Base-by-base conservation (phyloP, 2,329 filamentous ascomycete species). In the Clarireedia hainanense region DNA sequence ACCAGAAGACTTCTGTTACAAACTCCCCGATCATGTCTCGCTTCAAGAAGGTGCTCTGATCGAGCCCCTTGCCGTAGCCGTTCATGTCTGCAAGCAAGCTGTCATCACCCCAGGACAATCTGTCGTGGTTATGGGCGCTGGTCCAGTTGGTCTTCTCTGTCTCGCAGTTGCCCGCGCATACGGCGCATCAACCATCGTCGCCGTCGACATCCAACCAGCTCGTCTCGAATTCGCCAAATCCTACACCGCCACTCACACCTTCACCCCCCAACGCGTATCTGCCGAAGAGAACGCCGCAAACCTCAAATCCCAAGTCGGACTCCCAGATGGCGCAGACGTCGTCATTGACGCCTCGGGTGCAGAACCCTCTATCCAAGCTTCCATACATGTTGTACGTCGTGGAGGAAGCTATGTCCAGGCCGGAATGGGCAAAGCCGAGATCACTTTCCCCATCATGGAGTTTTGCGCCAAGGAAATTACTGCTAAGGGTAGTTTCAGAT, bases 1-100 rank as follows among this genome's bases (percentile, higher is more conserved):
- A 6, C 89, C 92, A 2, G 83, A 87, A 64, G 92, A 96, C 71
- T 96, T 95, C 71, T 96, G 91, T 80, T 95, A 92, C 74, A 90
- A 89, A 75, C 81, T 97, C 5, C 91, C 92, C 1, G 82, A 86
- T 17, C 72, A 76, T 62, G 83, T 97, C 51, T 84, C 80, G 0
- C 75, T 95, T 52, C 87, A 94, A 69, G 90, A 96, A 73, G 94
- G 91, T 56, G 92, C 94, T 2, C 74, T 97, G 60, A 84, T 97
- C 67, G 92, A 97, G 78, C 91, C 91, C 2, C 81, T 95, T 39
- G 84, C 87, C 47, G 90, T 95, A 27, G 90, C 86, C 14, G 90
- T 95, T 34, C 91, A 95, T 74, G 89, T 94, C 63, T 84, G 85
- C 58, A 83, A 83, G 64, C 88, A 91, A 74, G 89, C 86, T 2